Evolutionary conservation across 2,329 filamentous ascomycete genomes (phyloP), one percentile per base, ranked within the genome.

Genomic region (Aspergillus aculeatus): DNA sequence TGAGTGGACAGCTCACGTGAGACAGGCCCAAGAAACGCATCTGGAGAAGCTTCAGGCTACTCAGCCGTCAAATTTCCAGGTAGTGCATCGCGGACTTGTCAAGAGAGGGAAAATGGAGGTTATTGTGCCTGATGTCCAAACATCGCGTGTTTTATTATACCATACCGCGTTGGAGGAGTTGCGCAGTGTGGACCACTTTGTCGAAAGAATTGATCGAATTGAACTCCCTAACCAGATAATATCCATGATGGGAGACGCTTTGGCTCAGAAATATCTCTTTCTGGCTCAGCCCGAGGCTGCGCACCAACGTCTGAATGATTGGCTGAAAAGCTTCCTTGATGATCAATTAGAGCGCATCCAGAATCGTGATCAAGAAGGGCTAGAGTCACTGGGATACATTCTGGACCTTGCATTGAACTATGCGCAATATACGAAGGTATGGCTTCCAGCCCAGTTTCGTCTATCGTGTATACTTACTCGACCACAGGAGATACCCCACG

Each of bases 141-240:
- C 91, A 1, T 89, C 86, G 26, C 83, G 90, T 65, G 89, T 89
- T 2, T 86, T 85, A 55, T 88, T 91, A 77, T 75, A 71, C 9
- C 77, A 71, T 62, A 79, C 69, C 47, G 75, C 85, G 3, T 75
- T 96, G 5, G 91, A 96, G 70, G 92, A 96, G 69, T 86, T 96
- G 56, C 89, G 92, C 66, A 87, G 82, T 62, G 86, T 87, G 12
- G 80, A 86, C 24, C 82, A 85, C 53, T 88, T 96, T 61, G 87
- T 92, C 5, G 83, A 84, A 49, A 89, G 85, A 58, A 75, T 96
- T 9, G 91, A 96, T 66, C 89, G 83, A 65, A 87, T 96, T 26
- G 90, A 95, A 73, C 78, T 92, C 47, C 92, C 92, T 0, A 92
- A 90, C 63, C 92, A 96, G 74, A 81, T 96, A 2, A 86, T 92